Base-by-base conservation (phyloP, 805 yeast species). In the Yamadazyma phyllophila region DNA sequence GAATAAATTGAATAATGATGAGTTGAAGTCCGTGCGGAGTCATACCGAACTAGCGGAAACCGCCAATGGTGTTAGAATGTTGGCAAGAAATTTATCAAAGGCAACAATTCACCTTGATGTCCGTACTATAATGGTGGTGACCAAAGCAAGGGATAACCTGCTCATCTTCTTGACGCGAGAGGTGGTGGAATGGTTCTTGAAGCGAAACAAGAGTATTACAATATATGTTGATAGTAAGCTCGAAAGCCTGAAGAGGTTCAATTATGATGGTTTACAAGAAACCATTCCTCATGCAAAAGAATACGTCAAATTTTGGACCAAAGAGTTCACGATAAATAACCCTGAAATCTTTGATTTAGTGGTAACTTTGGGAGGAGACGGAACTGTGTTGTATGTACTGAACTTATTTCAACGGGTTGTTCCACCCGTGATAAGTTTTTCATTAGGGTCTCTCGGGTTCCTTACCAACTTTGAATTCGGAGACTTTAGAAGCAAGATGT, bases 111-210 rank as follows among this genome's bases (percentile, higher is more conserved):
- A 82, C 54, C 63, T 89, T 15, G 83, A 84, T 45, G 82, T 86
- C 14, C 76, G 77, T 37, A 80, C 87, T 13, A 80, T 89, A 14
- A 76, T 89, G 81, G 80, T 89, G 11, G 90, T 90, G 14, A 89
- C 96, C n/a, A 89, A 89, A 62, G 94, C 95, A 1, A 74, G 95
- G 44, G 97, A 90, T 60, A 83, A 85, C 54, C 82, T 89, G 6
- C 67, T 90, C 43, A 81, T 86, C 6, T 82, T 80, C 56, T 67
- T 88, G 38, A 87, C 96, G 0, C 73, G 92, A 46, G 94, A 87
- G 56, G 70, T 90, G 52, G 83, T 88, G 1, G 88, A 81, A 55
- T 90, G 94, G 92, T 63, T 89, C 26, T 61, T 89, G 32, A 52
- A 64, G 12, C 53, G 66, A 17, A 61, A 65, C 26, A 57, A 57